Base-by-base conservation (phyloP, 129 eudicot genomes). In the Flaveria trinervia region DNA sequence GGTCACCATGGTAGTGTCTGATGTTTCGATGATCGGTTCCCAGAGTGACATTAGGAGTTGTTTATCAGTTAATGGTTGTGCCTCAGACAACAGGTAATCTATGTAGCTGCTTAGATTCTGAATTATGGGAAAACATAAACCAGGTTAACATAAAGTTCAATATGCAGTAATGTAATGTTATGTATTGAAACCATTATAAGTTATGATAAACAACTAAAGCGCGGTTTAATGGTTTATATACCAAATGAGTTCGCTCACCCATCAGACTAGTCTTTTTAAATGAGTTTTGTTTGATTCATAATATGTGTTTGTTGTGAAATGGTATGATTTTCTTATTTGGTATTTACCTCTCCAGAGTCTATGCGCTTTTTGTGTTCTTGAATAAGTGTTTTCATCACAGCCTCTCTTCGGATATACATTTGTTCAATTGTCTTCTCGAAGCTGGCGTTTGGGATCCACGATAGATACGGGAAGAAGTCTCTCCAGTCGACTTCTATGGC, bases 401-500 rank as follows among this genome's bases (percentile, higher is more conserved):
- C 82, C 73, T 71, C 41, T 51, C 87, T 79, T 49, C 82, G 85
- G 2, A 70, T 25, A 23, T 44, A 16, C 80, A 88, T 65, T 16
- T 80, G 78, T 13, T 73, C n/a, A 0, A 85, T 70, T 68, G 70
- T 88, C 23, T 69, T 25, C 52, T 85, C 89, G 0, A 85, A 76
- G 46, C 9, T 54, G 59, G 17, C 10, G 59, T 83, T 85, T 18
- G 92, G 87, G 39, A 88, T 81, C 92, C 89, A 85, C 3, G 62
- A 80, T 5, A 88, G 80, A 57, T 80, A 88, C 2, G 92, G 92
- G 65, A 85, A 88, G 71, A 88, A 88, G 70, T 88, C 89, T 77
- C 92, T 83, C 92, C 92, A 88, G 67, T 88, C 89, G 11, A 88
- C 87, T 15, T 88, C 87, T 39, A 82, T 82, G 30, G 85, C 85